Evolutionary conservation across 2,329 filamentous ascomycete genomes (phyloP).

Genomic region (Meredithiella fracta): DNA sequence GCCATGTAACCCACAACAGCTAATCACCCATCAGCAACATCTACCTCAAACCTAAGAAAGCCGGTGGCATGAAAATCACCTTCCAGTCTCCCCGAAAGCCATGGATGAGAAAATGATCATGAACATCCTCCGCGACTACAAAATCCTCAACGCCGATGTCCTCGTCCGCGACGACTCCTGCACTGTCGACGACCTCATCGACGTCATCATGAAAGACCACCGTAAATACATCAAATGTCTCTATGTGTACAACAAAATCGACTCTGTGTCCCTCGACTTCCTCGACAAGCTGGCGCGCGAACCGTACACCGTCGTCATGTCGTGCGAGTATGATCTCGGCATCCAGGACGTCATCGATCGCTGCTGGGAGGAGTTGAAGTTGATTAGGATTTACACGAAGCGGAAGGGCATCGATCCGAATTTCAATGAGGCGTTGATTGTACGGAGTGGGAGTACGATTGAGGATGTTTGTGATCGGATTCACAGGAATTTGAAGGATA

Average conservation of each 20-base stretch:
- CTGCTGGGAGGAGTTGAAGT: constrained; percentile 80
- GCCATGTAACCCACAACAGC: no score
- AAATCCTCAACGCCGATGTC: constrained; percentile 94
- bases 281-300: constrained; percentile 84
- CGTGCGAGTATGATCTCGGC: constrained; percentile 85
- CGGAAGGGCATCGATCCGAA: constrained; percentile 80
- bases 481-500: constrained; percentile 88
- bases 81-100: constrained; percentile 80
- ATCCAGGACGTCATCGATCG: constrained; percentile 86
- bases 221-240: constrained; percentile 89
- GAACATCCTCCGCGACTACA: constrained; percentile 96
- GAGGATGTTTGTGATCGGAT: constrained; percentile 96
- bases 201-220: constrained; percentile 98
- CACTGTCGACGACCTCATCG: constrained; percentile 96
- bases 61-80: constrained; percentile 96
- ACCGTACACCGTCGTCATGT: constrained; percentile 91
- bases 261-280: constrained; percentile 83
- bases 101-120: constrained; percentile 96
- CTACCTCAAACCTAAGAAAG: constrained; percentile 89
- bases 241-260: constrained; percentile 99
- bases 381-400: constrained; percentile 94
- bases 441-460: constrained; percentile 71
- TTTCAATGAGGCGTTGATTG: constrained; percentile 84
- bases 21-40: constrained; percentile 51
- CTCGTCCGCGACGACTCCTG: constrained; percentile 86